Conservation (phyloP, 2,329 filamentous ascomycete species). For the Coniochaeta sp. region DNA sequence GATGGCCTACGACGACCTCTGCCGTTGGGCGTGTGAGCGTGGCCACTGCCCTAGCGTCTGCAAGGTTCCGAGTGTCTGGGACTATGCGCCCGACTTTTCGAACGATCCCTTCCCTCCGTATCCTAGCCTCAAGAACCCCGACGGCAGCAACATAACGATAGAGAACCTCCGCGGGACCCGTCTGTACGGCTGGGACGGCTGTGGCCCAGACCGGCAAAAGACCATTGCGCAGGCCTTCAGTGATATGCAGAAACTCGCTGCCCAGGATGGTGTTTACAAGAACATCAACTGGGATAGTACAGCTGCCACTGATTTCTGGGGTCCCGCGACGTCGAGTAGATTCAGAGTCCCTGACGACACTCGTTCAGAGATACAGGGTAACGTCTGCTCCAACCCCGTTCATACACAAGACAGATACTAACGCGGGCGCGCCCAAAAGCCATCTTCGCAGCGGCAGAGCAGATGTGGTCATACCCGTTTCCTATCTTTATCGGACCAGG, state of each 20-base stretch:
- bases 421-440: not conserved
- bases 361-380: conserved; percentile 1
- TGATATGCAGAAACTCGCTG: not conserved
- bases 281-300: not conserved
- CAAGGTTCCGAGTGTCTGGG: not conserved
- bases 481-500: conserved; percentile 2
- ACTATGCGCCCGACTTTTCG: conserved; percentile 1
- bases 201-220: not conserved
- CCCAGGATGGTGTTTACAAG: not conserved
- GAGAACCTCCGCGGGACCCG: conserved; percentile 1
- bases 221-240: not conserved
- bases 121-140: not conserved
- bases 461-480: not conserved
- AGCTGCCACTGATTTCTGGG: conserved; percentile 2
- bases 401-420: conserved; percentile 1
- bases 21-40: not conserved
- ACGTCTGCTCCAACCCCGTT: not conserved
- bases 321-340: not conserved
- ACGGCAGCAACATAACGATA: conserved; percentile 2
- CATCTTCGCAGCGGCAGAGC: conserved; percentile 1
- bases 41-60: not conserved
- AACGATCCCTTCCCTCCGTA: conserved; percentile 1
- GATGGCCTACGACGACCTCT: not conserved
- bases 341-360: not conserved
- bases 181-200: conserved; percentile 2